Conservation (phyloP, 169 alveolate species). For the Plasmodium cynomolgi region DNA sequence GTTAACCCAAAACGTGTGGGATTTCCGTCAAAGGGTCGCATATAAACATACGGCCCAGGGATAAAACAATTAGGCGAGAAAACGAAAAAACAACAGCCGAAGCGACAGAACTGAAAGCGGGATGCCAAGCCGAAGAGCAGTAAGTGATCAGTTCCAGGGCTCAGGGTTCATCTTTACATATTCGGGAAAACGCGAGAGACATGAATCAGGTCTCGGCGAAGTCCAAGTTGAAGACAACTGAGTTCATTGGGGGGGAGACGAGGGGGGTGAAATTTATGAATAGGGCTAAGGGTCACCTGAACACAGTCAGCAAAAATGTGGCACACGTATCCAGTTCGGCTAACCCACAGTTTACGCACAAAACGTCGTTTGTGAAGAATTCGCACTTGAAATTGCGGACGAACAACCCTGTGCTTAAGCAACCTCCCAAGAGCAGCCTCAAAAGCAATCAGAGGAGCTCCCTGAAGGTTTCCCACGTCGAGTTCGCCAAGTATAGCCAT, state of each 20-base stretch:
- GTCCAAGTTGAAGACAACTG: slow-evolving; percentile 43
- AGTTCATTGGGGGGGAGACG: slow-evolving; percentile 35
- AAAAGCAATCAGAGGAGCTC: slow-evolving; percentile 32
- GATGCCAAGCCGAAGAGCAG: background rate
- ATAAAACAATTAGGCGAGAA: background rate
- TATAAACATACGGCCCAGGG: background rate
- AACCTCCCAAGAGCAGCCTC: slow-evolving; percentile 19
- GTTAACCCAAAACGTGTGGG: background rate
- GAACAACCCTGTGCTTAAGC: slow-evolving; percentile 31
- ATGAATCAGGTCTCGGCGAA: slow-evolving; percentile 53
- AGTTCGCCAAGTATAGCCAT: background rate
- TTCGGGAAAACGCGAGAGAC: background rate
- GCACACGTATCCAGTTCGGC: background rate
- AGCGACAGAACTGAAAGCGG: background rate
- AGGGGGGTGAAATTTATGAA: slow-evolving; percentile 61
- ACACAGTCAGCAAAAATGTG: slow-evolving; percentile 14
- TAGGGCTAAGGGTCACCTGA: slow-evolving; percentile 27
- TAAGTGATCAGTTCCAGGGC: background rate
- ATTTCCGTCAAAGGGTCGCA: background rate
- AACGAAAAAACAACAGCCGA: background rate
- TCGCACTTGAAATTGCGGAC: slow-evolving; percentile 24
- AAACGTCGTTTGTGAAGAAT: slow-evolving; percentile 13
- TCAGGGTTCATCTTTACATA: background rate
- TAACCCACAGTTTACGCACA: background rate
- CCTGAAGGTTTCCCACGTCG: background rate